Evolutionary conservation across 2,329 filamentous ascomycete genomes (phyloP).

Genomic region (Sclerotinia glacialis): DNA sequence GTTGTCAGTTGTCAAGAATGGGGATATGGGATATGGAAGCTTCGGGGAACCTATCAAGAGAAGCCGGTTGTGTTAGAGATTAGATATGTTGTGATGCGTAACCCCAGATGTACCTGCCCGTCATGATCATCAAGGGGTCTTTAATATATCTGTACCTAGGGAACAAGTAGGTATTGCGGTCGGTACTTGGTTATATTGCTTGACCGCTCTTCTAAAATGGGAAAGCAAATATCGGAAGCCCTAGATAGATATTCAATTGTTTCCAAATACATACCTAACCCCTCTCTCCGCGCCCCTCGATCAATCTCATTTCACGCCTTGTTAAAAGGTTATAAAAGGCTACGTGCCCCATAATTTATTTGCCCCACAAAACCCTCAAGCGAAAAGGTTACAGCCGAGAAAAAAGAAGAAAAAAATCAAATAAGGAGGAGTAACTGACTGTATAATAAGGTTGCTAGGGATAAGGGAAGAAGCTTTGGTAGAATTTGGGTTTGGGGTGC

Average conservation of each 20-base stretch:
- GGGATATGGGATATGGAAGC: constrained; percentile 3
- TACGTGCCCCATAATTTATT: not conserved
- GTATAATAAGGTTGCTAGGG: not conserved
- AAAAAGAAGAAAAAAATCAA: no score
- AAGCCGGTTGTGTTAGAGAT: constrained; percentile 1
- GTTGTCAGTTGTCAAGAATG: constrained; percentile 11
- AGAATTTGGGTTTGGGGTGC: not conserved
- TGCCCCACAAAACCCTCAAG: not conserved
- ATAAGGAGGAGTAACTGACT: no score
- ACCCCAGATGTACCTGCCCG: constrained; percentile 17
- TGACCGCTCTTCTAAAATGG: not conserved
- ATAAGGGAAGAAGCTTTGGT: constrained; percentile 6
- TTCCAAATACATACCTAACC: not conserved
- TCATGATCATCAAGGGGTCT: constrained; percentile 17
- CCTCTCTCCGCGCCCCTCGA: constrained; percentile 1
- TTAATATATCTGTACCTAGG: not conserved
- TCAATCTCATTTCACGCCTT: not conserved
- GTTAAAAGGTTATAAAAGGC: no score
- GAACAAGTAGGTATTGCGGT: not conserved
- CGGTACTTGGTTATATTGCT: no score
- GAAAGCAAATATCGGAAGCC: not conserved
- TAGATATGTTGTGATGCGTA: constrained; percentile 12
- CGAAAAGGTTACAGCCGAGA: constrained; percentile 5
- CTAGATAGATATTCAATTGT: not conserved
- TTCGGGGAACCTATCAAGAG: constrained; percentile 13